A percentile compares a stretch with the other conserved stretches of the same genome.
Conservation (phyloP, 2,329 filamentous ascomycete genomes). For the Clonostachys sp. region DNA sequence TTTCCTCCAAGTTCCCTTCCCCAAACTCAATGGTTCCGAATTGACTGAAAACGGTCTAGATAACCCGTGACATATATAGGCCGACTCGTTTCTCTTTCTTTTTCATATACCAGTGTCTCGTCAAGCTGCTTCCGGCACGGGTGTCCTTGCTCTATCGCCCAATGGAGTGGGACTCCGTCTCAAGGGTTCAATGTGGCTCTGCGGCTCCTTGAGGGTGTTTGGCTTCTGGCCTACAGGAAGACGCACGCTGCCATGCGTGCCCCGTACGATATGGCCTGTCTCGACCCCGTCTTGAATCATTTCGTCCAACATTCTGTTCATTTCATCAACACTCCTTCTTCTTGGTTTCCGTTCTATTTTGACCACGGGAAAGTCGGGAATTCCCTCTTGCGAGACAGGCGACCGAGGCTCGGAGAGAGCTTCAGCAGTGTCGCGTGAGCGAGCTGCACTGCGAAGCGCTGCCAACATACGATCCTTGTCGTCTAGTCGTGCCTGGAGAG, state of each 20-base stretch:
- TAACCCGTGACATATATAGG: no score
- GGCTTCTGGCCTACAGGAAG: constrained; percentile 42
- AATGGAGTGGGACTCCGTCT: constrained; percentile 26
- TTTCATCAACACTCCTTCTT: constrained; percentile 76
- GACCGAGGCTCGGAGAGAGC: constrained; percentile 27
- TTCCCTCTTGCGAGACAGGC: constrained; percentile 8
- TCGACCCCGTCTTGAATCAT: constrained; percentile 92
- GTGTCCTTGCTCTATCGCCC: constrained; percentile 9
- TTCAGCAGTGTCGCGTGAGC: constrained; percentile 80
- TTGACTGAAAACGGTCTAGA: constrained; percentile 1
- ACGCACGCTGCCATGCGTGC: constrained; percentile 62
- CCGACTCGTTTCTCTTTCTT: no score
- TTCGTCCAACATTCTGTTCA: constrained; percentile 89
- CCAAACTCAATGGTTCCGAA: constrained; percentile 8
- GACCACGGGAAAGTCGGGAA: constrained; percentile 1
- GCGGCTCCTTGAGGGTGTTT: constrained; percentile 24
- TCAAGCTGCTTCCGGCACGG: constrained; percentile 15
- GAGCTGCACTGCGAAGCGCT: constrained; percentile 78
- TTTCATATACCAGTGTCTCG: no score
- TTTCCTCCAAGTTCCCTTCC: background rate
- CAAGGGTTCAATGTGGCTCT: constrained; percentile 30
- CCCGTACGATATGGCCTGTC: constrained; percentile 65
- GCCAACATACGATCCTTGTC: constrained; percentile 94
- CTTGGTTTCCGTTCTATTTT: constrained; percentile 38
- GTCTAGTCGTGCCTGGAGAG: constrained; percentile 82